Percentiles rank a stretch among this genome's conserved stretches.
Conservation (phyloP, 352 stramenopile species). For the Pythium graminicola region DNA sequence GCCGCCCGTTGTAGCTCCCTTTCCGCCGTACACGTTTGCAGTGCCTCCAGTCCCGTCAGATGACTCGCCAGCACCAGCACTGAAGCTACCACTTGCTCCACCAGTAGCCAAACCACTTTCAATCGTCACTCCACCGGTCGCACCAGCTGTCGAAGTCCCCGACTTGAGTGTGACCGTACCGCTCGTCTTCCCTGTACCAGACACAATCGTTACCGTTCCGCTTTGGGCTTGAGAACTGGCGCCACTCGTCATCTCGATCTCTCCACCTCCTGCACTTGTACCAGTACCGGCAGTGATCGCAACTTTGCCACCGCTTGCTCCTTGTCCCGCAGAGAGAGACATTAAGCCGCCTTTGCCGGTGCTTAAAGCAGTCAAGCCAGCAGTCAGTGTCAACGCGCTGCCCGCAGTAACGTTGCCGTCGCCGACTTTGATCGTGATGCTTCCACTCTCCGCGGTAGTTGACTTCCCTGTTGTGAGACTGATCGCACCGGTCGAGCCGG, state of each 20-base stretch:
- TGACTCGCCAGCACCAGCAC: conserved; percentile 14
- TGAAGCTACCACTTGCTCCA: conserved; percentile 14
- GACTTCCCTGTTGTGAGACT: conserved; percentile 11
- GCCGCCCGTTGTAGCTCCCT: conserved; percentile 29
- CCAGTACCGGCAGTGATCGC: conserved; percentile 32
- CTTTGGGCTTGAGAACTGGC: conserved; percentile 22
- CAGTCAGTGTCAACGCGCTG: conserved; percentile 32
- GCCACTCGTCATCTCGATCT: conserved; percentile 39
- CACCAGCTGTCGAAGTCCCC: conserved; percentile 21
- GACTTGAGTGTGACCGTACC: conserved; percentile 26
- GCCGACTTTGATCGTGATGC: conserved; percentile 37
- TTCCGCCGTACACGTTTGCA: conserved; percentile 27
- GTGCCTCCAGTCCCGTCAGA: conserved; percentile 22
- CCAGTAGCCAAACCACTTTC: conserved; percentile 15
- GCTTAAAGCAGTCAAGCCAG: conserved; percentile 28
- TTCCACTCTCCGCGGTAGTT: conserved; percentile 19
- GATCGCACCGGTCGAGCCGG: conserved; percentile 19
- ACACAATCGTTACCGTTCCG: conserved; percentile 21
- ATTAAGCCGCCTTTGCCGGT: conserved; percentile 33
- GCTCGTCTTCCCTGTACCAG: conserved; percentile 16
- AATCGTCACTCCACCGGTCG: conserved; percentile 15
- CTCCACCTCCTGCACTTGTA: conserved; percentile 32
- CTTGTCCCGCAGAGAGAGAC: conserved; percentile 34
- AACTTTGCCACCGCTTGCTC: conserved; percentile 20
- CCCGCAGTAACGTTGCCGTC: conserved; percentile 30